Percentiles rank a stretch among this genome's conserved stretches.
These are phyloP conservation scores for Rhizodiscina lignyota DNA, from an alignment of 495 filamentous ascomycete species.

Conservation along the genomic window DNA sequence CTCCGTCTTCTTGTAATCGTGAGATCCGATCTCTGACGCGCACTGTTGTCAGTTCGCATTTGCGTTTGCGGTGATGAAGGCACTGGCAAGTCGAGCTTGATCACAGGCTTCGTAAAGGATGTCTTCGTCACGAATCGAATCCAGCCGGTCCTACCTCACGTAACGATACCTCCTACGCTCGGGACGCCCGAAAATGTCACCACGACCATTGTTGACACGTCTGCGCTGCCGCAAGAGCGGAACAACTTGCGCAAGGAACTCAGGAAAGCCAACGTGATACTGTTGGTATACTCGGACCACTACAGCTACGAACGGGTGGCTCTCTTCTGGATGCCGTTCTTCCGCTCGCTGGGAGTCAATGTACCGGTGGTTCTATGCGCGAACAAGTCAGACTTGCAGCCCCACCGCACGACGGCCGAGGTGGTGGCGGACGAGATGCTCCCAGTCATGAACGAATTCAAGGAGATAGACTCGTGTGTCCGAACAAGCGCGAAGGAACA, in stretches of 20 bases:
- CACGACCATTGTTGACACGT: slow-evolving; percentile 92
- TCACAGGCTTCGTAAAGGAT: slow-evolving; percentile 78
- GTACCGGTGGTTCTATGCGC: slow-evolving; percentile 92
- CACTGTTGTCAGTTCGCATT: slow-evolving; percentile 53
- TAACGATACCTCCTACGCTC: slow-evolving; percentile 77
- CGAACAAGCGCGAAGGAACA: slow-evolving; percentile 88
- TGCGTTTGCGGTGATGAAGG: slow-evolving; percentile 93
- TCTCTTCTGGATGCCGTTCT: slow-evolving; percentile 94
- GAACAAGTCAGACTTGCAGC: slow-evolving; percentile 80
- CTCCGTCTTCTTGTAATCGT: neutral
- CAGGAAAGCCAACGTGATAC: slow-evolving; percentile 87
- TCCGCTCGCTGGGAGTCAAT: slow-evolving; percentile 91
- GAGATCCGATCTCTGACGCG: neutral
- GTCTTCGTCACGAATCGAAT: slow-evolving; percentile 88
- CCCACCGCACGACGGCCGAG: slow-evolving; percentile 52
- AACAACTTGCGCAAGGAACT: slow-evolving; percentile 81
- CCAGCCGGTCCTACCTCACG: slow-evolving; percentile 80
- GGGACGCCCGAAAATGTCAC: slow-evolving; percentile 89
- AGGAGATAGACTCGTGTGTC: slow-evolving; percentile 96
- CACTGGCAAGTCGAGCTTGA: slow-evolving; percentile 49
- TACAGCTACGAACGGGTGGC: slow-evolving; percentile 98
- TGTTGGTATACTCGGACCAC: slow-evolving; percentile 95
- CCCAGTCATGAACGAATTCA: slow-evolving; percentile 95
- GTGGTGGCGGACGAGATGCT: slow-evolving; percentile 95
- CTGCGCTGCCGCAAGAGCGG: slow-evolving; percentile 83